Evolutionary conservation across 176 grass and related monocot species (phyloP).

Genomic region (Ensete ventricosum): DNA sequence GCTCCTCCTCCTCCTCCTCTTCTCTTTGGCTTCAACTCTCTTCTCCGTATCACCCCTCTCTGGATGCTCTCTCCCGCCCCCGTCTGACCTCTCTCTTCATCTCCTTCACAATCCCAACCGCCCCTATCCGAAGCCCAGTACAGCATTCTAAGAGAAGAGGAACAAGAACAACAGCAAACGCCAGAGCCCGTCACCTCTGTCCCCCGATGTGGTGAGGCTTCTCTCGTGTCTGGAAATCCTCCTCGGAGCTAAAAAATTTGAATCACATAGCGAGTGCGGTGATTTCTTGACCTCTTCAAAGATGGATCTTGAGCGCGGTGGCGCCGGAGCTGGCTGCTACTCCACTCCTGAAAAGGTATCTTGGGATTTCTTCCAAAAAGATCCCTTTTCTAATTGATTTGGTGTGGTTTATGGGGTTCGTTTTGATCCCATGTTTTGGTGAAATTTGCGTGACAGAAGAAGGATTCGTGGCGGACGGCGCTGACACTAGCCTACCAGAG

Average conservation of each 20-base stretch:
- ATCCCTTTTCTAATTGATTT: background rate
- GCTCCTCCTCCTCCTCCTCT: background rate
- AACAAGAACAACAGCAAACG: background rate
- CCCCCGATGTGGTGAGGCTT: background rate
- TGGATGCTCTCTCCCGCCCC: background rate
- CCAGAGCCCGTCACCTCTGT: background rate
- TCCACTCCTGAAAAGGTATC: background rate
- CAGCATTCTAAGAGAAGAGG: background rate
- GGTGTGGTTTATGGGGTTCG: no score
- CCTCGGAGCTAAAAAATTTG: background rate
- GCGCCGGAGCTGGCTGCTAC: background rate
- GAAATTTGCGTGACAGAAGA: background rate
- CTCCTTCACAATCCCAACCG: background rate
- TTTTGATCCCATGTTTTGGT: background rate
- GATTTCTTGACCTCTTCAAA: background rate
- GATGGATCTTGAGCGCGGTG: conserved; percentile 7
- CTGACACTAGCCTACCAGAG: conserved; percentile 89
- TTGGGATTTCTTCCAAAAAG: background rate
- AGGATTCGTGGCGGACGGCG: conserved; percentile 63
- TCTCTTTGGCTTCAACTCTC: background rate
- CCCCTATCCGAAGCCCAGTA: background rate
- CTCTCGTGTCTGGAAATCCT: background rate
- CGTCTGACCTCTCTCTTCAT: background rate
- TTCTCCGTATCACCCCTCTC: background rate
- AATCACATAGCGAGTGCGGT: background rate